Conservation (phyloP, 768 basidiomycete species). For the Leccinum disarticulatum region DNA sequence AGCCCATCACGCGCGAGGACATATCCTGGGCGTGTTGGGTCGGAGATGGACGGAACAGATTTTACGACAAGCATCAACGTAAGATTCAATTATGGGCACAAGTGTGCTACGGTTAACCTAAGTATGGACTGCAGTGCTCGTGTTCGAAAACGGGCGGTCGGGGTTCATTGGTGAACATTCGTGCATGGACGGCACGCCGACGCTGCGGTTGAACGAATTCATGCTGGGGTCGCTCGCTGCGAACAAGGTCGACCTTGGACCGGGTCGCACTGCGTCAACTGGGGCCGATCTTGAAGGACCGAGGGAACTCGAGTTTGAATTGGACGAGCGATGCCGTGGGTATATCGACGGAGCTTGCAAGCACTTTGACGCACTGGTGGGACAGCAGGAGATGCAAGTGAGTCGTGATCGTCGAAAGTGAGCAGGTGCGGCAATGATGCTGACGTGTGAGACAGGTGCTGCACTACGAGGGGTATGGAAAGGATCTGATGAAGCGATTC, state of each 20-base stretch:
- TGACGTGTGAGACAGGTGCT: constrained; percentile 50
- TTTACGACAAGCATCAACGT: constrained; percentile 97
- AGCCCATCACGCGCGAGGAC: constrained; percentile 79
- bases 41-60: constrained; percentile 87
- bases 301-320: constrained; percentile 67
- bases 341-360: constrained; percentile 59
- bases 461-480: constrained; percentile 89
- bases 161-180: constrained; percentile 91
- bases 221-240: constrained; percentile 71
- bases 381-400: constrained; percentile 72
- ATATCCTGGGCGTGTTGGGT: constrained; percentile 84
- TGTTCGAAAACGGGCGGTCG: constrained; percentile 92
- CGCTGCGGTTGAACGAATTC: constrained; percentile 94
- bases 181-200: constrained; percentile 94
- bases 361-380: constrained; percentile 76
- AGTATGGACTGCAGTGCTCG: constrained; percentile 59
- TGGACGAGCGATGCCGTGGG: constrained; percentile 52
- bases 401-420: neutral
- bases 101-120: constrained; percentile 3
- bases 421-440: neutral
- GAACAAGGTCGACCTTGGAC: constrained; percentile 75
- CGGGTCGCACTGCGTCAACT: constrained; percentile 37
- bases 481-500: constrained; percentile 77
- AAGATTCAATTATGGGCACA: constrained; percentile 23
- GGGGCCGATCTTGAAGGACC: constrained; percentile 50